Evolutionary conservation across 306 rosid species (phyloP).

Genomic region (Casuarina cunninghamiana): DNA sequence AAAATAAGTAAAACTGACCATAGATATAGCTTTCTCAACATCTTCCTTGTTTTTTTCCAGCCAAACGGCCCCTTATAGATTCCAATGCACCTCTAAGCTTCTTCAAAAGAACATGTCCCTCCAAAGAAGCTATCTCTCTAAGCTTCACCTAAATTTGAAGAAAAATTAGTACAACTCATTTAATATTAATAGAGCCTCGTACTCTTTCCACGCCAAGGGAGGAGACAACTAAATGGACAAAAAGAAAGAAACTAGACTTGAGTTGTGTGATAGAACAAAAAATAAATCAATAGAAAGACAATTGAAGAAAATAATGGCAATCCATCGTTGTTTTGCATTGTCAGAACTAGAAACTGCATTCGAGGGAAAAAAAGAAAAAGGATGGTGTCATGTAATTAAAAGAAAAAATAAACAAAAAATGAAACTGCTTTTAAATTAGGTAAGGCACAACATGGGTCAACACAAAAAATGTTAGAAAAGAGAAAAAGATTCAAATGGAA

Average conservation of each 20-base stretch:
- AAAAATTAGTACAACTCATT: constrained; percentile 11
- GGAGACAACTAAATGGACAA: neutral
- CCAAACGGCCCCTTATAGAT: constrained; percentile 66
- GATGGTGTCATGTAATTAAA: neutral
- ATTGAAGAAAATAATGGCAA: neutral
- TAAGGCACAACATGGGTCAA: neutral
- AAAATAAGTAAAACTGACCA: constrained; percentile 56
- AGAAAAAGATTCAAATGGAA: no score
- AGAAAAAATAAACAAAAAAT: neutral
- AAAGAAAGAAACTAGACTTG: neutral
- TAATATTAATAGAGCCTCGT: constrained; percentile 14
- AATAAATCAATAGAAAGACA: neutral
- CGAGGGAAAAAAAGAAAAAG: neutral
- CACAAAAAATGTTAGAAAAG: no score
- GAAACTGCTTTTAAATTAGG: neutral
- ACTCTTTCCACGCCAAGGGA: constrained; percentile 9
- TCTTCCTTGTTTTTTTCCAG: constrained; percentile 84
- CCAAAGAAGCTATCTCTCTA: constrained; percentile 89
- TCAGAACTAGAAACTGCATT: neutral
- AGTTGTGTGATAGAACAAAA: neutral
- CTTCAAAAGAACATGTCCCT: constrained; percentile 95
- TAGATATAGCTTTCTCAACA: constrained; percentile 93
- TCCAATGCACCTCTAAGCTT: constrained; percentile 95
- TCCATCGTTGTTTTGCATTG: neutral
- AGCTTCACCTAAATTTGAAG: constrained; percentile 70